phyloP scores from a whole-genome alignment of 208 protist genomes.

The Crithidia thermophila region DNA sequence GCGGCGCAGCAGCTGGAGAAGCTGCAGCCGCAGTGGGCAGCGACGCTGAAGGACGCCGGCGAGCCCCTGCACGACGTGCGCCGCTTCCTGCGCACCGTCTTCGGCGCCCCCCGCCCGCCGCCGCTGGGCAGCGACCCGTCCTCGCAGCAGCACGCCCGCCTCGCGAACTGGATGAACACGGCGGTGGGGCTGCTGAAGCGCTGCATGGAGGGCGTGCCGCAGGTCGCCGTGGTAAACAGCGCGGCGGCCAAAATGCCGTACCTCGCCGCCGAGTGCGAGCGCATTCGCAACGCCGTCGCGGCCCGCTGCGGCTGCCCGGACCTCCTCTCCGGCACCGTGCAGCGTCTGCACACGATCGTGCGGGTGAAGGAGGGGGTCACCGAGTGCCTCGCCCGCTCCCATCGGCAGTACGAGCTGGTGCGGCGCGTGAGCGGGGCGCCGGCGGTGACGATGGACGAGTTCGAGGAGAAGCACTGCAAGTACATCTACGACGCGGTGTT shows the following conservation, averaged over 20 bases:
- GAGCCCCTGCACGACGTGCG: slow-evolving; percentile 9
- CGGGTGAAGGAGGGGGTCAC: slow-evolving; percentile 9
- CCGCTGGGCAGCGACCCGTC: slow-evolving; percentile 33
- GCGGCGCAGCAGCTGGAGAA: slow-evolving; percentile 22
- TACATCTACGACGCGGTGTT: slow-evolving; percentile 18
- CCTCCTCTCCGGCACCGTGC: slow-evolving; percentile 22
- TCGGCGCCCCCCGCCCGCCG: slow-evolving; percentile 22
- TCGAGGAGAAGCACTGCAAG: background rate
- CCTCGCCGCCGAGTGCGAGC: slow-evolving; percentile 25
- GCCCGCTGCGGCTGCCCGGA: background rate
- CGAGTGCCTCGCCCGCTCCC: slow-evolving; percentile 8
- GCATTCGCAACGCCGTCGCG: slow-evolving; percentile 2
- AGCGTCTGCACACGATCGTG: slow-evolving; percentile 30
- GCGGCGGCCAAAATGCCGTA: slow-evolving; percentile 6
- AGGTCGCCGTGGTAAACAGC: background rate
- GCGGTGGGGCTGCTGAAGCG: background rate
- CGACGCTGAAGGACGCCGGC: slow-evolving; percentile 11
- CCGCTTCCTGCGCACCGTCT: slow-evolving; percentile 17
- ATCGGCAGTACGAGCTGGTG: slow-evolving; percentile 38
- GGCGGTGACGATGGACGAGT: slow-evolving; percentile 15
- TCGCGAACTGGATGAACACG: slow-evolving; percentile 7
- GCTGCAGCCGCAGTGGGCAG: slow-evolving; percentile 18
- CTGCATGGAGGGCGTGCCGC: slow-evolving; percentile 19
- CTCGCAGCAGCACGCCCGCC: slow-evolving; percentile 22
- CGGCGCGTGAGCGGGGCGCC: slow-evolving; percentile 45